phyloP scores from a whole-genome alignment of 192 early-diverging fungal genomes.

The Coemansia sp. region DNA sequence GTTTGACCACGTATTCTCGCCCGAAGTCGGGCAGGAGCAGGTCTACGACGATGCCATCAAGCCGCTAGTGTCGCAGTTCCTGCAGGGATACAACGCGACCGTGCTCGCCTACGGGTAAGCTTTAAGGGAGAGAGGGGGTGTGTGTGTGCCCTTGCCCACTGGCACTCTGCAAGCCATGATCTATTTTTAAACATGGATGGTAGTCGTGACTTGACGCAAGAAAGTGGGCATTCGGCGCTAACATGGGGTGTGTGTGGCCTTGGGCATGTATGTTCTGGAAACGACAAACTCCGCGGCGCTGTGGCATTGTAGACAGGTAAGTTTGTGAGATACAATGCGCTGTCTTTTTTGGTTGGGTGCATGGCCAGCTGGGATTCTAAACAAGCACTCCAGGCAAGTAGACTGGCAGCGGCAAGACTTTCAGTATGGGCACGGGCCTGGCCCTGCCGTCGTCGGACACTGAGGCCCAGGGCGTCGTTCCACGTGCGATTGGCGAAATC shows the following conservation, averaged over 20 bases:
- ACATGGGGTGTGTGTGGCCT: background rate
- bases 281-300: too few species aligned
- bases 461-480: constrained; percentile 34
- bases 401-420: constrained; percentile 83
- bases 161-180: too few species aligned
- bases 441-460: constrained; percentile 4
- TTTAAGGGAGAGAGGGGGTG: background rate
- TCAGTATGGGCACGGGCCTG: constrained; percentile 85
- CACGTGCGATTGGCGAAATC: constrained; percentile 35
- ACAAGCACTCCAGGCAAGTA: constrained; percentile 1
- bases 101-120: constrained; percentile 87
- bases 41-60: constrained; percentile 55
- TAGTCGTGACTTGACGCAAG: too few species aligned
- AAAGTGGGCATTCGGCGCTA: too few species aligned
- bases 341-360: too few species aligned
- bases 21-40: constrained; percentile 58
- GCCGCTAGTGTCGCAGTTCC: constrained; percentile 53
- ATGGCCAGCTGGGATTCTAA: background rate
- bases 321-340: background rate
- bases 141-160: too few species aligned
- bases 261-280: too few species aligned
- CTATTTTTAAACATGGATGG: background rate
- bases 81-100: constrained; percentile 90
- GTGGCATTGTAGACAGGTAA: constrained; percentile 3
- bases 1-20: constrained; percentile 72